Conservation (phyloP, 805 yeast species). For the Metschnikowia gruessii region DNA sequence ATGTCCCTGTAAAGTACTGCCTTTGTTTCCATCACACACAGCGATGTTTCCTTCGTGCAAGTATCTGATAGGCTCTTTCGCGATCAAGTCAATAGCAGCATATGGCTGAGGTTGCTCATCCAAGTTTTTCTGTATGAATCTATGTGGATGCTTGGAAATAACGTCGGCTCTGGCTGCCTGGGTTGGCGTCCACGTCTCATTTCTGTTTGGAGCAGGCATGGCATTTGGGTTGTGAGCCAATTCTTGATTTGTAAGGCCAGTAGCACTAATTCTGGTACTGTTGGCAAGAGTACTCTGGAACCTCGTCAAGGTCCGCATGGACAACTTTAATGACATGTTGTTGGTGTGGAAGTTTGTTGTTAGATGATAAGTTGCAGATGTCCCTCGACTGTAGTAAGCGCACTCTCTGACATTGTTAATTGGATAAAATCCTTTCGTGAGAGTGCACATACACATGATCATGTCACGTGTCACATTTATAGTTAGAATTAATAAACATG, state of each 20-base stretch:
- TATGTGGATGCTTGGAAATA: slow-evolving; percentile 47
- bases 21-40: slow-evolving; percentile 79
- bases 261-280: slow-evolving; percentile 12
- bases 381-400: neutral
- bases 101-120: slow-evolving; percentile 70
- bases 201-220: slow-evolving; percentile 76
- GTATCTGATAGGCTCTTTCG: slow-evolving; percentile 66
- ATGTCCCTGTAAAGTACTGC: slow-evolving; percentile 69
- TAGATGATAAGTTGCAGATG: neutral
- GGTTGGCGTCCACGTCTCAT: slow-evolving; percentile 64
- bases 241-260: slow-evolving; percentile 20
- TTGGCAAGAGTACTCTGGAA: slow-evolving; percentile 15
- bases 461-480: slow-evolving; percentile 2
- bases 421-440: slow-evolving; percentile 5
- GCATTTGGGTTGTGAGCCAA: slow-evolving; percentile 28
- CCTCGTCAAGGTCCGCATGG: slow-evolving; percentile 12
- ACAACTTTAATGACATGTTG: slow-evolving; percentile 3
- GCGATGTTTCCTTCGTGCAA: slow-evolving; percentile 57
- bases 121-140: slow-evolving; percentile 72
- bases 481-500: neutral
- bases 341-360: neutral
- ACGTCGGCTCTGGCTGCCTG: slow-evolving; percentile 62
- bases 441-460: neutral
- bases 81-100: slow-evolving; percentile 82
- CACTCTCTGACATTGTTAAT: slow-evolving; percentile 1